Conservation (phyloP, 257 asterid species). For the Solanum bukasovii region DNA sequence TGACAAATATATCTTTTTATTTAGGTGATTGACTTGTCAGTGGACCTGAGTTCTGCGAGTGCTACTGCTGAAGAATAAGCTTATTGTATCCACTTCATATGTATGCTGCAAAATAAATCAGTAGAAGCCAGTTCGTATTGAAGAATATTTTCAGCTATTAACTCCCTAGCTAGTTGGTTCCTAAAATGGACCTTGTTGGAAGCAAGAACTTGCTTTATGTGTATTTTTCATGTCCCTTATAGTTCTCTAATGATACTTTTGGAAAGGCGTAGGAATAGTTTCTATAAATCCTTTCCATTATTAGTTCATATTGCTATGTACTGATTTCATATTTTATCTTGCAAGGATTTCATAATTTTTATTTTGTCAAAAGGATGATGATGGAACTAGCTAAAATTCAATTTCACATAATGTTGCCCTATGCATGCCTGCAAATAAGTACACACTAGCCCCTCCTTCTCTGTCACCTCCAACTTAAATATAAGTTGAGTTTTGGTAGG, state of each 20-base stretch:
- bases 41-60: slow-evolving; percentile 92
- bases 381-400: not conserved
- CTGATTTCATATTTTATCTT: not conserved
- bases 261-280: not conserved
- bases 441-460: no score
- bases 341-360: not conserved
- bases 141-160: not conserved
- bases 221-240: not conserved
- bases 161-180: not conserved
- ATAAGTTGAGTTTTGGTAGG: no score
- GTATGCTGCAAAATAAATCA: not conserved
- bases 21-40: slow-evolving; percentile 80
- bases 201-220: not conserved
- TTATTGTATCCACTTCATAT: slow-evolving; percentile 2
- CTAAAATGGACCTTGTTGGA: not conserved
- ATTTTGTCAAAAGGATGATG: not conserved
- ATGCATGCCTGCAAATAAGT: not conserved
- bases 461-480: no score
- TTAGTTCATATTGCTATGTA: not conserved
- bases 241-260: not conserved
- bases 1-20: not conserved
- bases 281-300: not conserved
- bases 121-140: not conserved
- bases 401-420: not conserved
- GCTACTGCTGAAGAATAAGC: slow-evolving; percentile 57